phyloP scores from a whole-genome alignment of 495 filamentous ascomycete species.

The Umbilicaria muhlenbergii region DNA sequence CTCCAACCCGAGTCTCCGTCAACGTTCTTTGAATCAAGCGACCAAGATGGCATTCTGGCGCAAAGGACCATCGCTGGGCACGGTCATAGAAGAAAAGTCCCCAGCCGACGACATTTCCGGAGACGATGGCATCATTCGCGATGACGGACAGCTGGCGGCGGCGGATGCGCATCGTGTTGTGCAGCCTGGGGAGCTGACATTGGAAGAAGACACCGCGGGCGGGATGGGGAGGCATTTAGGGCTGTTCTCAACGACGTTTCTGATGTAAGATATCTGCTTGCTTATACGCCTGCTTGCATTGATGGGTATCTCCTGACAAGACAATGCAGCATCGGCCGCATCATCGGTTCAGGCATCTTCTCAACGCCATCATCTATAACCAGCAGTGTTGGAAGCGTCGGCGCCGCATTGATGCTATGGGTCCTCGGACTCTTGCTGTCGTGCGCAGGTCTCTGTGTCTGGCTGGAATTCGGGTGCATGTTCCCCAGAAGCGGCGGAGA shows the following conservation, averaged over 20 bases:
- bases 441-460: slow-evolving; percentile 42
- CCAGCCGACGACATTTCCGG: too few relatives aligned
- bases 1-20: too few relatives aligned
- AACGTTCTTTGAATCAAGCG: too few relatives aligned
- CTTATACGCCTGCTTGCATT: too few relatives aligned
- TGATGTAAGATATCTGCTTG: slow-evolving; percentile 18
- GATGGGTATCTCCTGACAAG: too few relatives aligned
- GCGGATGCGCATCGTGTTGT: too few relatives aligned
- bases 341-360: slow-evolving; percentile 66
- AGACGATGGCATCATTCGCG: too few relatives aligned
- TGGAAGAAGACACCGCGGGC: slow-evolving; percentile 16
- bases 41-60: too few relatives aligned
- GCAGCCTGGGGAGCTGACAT: slow-evolving; percentile 9
- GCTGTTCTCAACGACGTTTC: slow-evolving; percentile 24
- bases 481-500: slow-evolving; percentile 52
- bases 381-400: slow-evolving; percentile 49
- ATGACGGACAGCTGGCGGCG: too few relatives aligned
- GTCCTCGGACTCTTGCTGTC: slow-evolving; percentile 43
- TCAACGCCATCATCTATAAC: slow-evolving; percentile 56
- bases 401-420: slow-evolving; percentile 49
- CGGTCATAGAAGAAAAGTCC: too few relatives aligned
- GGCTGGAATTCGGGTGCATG: slow-evolving; percentile 59
- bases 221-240: slow-evolving; percentile 25
- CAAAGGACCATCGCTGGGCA: too few relatives aligned
- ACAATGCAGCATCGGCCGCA: slow-evolving; percentile 15